Evolutionary conservation across 192 early-diverging fungal species (phyloP), one percentile per base, ranked within the genome.

Genomic region (Phycomyces nitens): DNA sequence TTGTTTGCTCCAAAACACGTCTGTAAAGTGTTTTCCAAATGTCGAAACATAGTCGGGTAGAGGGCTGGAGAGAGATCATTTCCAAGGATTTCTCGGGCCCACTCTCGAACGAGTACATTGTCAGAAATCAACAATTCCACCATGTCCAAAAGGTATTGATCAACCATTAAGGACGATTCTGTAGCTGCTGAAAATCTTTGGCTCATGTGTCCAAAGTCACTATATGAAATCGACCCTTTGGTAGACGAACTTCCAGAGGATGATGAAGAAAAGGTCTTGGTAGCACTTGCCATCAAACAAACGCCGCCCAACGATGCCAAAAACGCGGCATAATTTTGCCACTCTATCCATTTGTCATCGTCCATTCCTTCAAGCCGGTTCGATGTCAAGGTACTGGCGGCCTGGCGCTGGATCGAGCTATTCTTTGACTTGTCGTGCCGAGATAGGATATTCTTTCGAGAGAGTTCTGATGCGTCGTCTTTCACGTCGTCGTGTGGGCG

Each of bases 301-400:
- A 82, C 81, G 1, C 89, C 91, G 34, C 89, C 92, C 5, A 92
- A 66, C 10, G 92, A 85, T 29, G 86, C 88, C 24, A 93, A 75
- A 69, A 93, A 94, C 3, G 90, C 89, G 3, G 89, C 89, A 69
- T 90, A 91, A 67, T 92, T 90, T 56, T 83, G 79, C 89, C 93
- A 92, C 42, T 92, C 89, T 7, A 80, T 74, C n/a, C 68, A 68
- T 26, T 65, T 76, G 5, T 80, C 66, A 44, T 76, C 79, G 21
- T 74, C 57, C 39, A 58, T 39, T n/a, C 21, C 24, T 3, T 63
- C 62, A 9, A 55, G 14, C 2, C 62, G 52, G 53, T 9, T 54
- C 3, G 26, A 12, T 26, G 24, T 38, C 56, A 24, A 69, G 38
- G 42, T 67, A 21, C 23, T 53, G 14, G 15, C 1, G 21, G 21